Evolutionary conservation across 441 rosid genomes (phyloP), one percentile per base, ranked within the genome.

Genomic region (Capsella rubella): DNA sequence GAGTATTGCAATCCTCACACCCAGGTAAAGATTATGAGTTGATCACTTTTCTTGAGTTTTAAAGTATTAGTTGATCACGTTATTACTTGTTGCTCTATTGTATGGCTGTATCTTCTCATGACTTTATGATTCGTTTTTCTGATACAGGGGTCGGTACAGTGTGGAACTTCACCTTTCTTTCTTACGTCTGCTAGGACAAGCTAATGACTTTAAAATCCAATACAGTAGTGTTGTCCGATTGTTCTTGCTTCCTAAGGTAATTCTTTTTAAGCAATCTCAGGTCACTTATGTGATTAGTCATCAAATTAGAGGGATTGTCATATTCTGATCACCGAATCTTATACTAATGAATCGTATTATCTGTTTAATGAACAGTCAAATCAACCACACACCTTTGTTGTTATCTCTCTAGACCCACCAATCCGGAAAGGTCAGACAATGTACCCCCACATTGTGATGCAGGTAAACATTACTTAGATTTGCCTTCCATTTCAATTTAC

Each of bases 141-240:
- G 69, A 10, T 74, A 15, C 72, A 95, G 99, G 95, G 99, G 99
- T 79, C 95, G 98, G 47, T 92, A 92, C 73, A 92, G 86, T 75
- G 99, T 95, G 68, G 98, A 95, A 83, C 97, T 95, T 83, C 99
- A 95, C 82, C 77, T 83, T 53, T 92, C 99, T 45, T 92, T 95
- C 82, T 78, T 95, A 78, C 92, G 95, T 63, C 87, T 92, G 53
- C 92, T 85, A 84, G 99, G 97, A 71, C 97, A 89, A 83, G 99
- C 98, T 52, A 95, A 95, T 75, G 98, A 92, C 83, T 95, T 95
- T 81, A 95, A 92, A 84, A 92, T 95, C 78, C 98, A 95, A 83
- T 95, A 92, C 78, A 95, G 98, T 82, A 95, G 98, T 63, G 97
- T 92, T 76, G 96, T 92, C 70, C 96, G 98, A 42, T 80, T 95